Evolutionary conservation across 2,329 filamentous ascomycete genomes (phyloP).

Genomic region (Hansfordia pulvinata): DNA sequence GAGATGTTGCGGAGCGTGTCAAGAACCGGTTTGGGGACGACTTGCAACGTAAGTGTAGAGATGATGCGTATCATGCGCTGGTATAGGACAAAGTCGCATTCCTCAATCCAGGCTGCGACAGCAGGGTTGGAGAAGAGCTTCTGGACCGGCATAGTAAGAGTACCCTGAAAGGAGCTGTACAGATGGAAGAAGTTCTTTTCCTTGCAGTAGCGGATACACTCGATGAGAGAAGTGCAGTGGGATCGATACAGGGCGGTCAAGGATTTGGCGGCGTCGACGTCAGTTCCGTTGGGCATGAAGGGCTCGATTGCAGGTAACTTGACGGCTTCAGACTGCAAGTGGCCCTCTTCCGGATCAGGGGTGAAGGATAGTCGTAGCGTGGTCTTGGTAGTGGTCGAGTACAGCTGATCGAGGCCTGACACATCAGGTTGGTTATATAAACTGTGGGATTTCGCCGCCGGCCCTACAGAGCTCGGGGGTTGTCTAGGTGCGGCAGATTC

Average conservation of each 20-base stretch:
- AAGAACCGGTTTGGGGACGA: constrained; percentile 76
- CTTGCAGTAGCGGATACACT: constrained; percentile 91
- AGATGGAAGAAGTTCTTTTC: constrained; percentile 94
- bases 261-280: constrained; percentile 75
- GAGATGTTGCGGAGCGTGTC: constrained; percentile 82
- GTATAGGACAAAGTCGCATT: constrained; percentile 91
- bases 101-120: constrained; percentile 83
- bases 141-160: constrained; percentile 90
- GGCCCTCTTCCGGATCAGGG: constrained; percentile 37
- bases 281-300: constrained; percentile 70
- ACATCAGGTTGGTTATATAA: constrained; percentile 48
- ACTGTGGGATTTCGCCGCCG: constrained; percentile 35
- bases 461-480: too few relatives aligned
- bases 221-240: constrained; percentile 88
- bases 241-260: constrained; percentile 81
- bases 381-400: constrained; percentile 44
- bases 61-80: constrained; percentile 94
- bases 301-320: constrained; percentile 73
- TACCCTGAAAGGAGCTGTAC: constrained; percentile 90
- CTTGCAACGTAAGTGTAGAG: constrained; percentile 76
- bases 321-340: constrained; percentile 55
- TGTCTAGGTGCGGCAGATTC: constrained; percentile 12
- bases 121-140: constrained; percentile 75
- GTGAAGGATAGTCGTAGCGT: constrained; percentile 47
- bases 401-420: constrained; percentile 41